Base-by-base conservation (phyloP, 305 asterid genomes). In the Caryopteris hybrid region DNA sequence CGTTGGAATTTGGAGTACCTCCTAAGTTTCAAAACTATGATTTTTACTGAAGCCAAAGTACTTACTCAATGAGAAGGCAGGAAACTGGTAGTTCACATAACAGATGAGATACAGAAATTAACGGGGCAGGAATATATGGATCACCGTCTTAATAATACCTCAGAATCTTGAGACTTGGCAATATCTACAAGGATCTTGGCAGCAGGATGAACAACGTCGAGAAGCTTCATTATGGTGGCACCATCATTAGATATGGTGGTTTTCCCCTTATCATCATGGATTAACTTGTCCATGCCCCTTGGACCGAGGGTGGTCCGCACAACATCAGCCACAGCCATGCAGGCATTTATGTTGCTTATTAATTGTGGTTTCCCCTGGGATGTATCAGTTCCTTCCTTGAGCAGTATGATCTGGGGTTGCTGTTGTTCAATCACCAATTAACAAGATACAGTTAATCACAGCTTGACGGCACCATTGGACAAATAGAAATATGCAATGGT, bases 161-260 rank as follows among this genome's bases (percentile, higher is more conserved):
- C 99, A 6, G 98, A 89, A 76, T 95, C 99, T 73, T 95, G 99
- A 33, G 98, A 95, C 80, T 95, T 95, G 57, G 99, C 99, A 61
- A 95, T 95, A 71, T 95, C 99, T 39, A 89, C 98, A 57, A 95
- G 99, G 78, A 91, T 89, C 84, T 91, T 91, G 56, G 99, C 97
- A 53, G 98, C 99, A 39, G 98, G 99, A 68, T 95, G 99, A 75
- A 95, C 76, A 70, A 95, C 89, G 76, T 95, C 99, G 20, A 95
- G 96, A 78, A 89, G 99, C 82, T 95, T 91, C 99, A 91, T 91
- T 74, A 95, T 89, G 75, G 99, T 95, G 64, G 99, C 99, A 74
- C 99, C 99, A 66, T 95, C 99, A 78, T 95, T 95, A 5, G 99
- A 95, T 51, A 95, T 95, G 65, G 98, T 95, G 70, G 97, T 87